Percentiles rank a stretch among this genome's conserved stretches.
These are phyloP conservation scores for Gossypium turneri DNA, from an alignment of 345 rosid species.

Conservation along the genomic window DNA sequence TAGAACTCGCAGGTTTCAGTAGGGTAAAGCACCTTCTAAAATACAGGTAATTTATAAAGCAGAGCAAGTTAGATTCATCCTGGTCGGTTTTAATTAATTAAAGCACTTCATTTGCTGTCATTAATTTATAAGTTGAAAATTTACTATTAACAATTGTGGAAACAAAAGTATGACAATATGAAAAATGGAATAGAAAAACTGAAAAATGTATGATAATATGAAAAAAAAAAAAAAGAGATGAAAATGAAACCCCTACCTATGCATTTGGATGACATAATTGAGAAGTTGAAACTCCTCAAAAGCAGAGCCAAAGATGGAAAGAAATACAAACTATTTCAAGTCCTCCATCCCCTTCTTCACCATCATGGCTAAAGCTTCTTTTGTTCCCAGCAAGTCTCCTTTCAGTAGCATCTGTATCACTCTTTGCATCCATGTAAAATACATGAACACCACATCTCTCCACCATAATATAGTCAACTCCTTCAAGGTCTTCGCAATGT, in stretches of 20 bases:
- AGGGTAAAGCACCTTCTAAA: not conserved
- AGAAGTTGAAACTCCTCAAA: too few relatives aligned
- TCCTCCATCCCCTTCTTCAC: not conserved
- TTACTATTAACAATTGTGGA: not conserved
- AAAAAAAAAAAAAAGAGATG: not conserved
- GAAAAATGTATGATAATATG: not conserved
- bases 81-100: not conserved
- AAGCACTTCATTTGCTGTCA: not conserved
- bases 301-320: too few relatives aligned
- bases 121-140: not conserved
- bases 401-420: too few relatives aligned
- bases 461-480: not conserved
- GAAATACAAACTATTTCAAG: not conserved
- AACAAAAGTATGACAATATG: not conserved
- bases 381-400: too few relatives aligned
- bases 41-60: not conserved
- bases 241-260: not conserved
- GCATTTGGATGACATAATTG: not conserved
- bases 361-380: not conserved
- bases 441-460: not conserved
- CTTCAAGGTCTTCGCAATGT: too few relatives aligned
- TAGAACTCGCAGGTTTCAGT: too few relatives aligned
- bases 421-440: not conserved
- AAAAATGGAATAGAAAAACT: not conserved
- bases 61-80: not conserved